Base-by-base conservation (phyloP, 83 land plant species). In the Larix sibirica region DNA sequence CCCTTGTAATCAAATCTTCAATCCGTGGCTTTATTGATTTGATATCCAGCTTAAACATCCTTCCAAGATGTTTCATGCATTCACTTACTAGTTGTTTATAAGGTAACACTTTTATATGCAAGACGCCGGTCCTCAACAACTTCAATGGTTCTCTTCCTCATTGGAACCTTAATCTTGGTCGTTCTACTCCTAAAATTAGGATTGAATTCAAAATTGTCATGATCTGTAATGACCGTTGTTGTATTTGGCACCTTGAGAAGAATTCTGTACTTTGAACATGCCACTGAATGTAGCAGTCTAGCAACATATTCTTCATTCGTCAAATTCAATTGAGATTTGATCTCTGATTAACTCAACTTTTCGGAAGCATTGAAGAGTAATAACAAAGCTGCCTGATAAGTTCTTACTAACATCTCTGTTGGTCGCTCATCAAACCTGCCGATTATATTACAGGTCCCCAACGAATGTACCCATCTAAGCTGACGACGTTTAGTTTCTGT, bases 331-430 rank as follows among this genome's bases (percentile, higher is more conserved):
- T 95, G 95, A 12, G 80, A 76, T 90, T 90, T 91, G 69, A 97
- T 92, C 36, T 95, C 98, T 36, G 91, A 89, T 74, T 91, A 97
- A 80, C 92, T 95, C 80, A 95, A 61, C 81, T 88, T 94, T 66
- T 95, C 95, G 5, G 92, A 82, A 3, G 90, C 62, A 83, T 94
- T 97, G 79, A 97, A 97, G 0, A 97, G 89, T 54, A 97, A 86
- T 80, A 97, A 81, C 4, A 90, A 91, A 64, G 98, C 86, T 28
- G 99, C 98, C 99, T 95, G 85, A 80, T 95, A 95, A 4, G 99
- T 95, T 23, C 94, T 87, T 31, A 97, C 96, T 84, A 92, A 83
- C 26, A 97, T 83, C 85, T 97, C 98, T 79, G 91, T 92, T 18
- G 93, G 84, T 86, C 91, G 94, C 59, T 89, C 81, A 59, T 95